Conservation (phyloP, 2,329 filamentous ascomycete genomes). For the Penicillium fuscoglaucum region DNA sequence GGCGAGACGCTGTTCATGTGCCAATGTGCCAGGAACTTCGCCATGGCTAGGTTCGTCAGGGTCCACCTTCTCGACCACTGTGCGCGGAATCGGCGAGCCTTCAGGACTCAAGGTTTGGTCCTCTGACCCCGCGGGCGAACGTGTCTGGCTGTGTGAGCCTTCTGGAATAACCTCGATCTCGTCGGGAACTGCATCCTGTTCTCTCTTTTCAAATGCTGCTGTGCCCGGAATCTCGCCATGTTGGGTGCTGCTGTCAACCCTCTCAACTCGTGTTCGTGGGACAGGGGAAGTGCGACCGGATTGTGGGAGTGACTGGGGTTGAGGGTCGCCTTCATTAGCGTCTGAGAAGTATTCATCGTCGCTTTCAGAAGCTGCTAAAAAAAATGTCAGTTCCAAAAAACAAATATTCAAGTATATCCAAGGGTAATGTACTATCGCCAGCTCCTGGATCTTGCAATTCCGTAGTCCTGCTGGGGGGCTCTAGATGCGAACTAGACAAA, state of each 20-base stretch:
- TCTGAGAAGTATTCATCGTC: constrained; percentile 66
- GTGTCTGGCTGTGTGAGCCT: constrained; percentile 42
- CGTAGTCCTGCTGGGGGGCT: constrained; percentile 56
- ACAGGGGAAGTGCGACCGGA: constrained; percentile 54
- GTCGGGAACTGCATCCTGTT: constrained; percentile 62
- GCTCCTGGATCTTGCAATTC: constrained; percentile 59
- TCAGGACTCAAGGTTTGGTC: constrained; percentile 52
- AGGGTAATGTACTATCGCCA: constrained; percentile 51
- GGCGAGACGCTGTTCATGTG: constrained; percentile 56
- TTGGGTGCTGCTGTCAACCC: constrained; percentile 58
- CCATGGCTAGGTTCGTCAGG: constrained; percentile 57
- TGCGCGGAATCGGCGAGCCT: constrained; percentile 57
- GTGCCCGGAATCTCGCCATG: constrained; percentile 65
- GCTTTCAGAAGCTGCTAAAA: constrained; percentile 49
- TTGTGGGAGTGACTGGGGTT: constrained; percentile 36
- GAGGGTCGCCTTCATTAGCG: constrained; percentile 57
- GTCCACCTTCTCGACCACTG: constrained; percentile 63
- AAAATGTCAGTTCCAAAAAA: background rate
- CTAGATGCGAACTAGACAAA: constrained; percentile 46
- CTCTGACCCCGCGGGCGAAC: constrained; percentile 43
- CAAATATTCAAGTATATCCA: background rate
- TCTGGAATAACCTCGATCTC: constrained; percentile 61
- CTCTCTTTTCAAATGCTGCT: constrained; percentile 58
- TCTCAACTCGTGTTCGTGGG: constrained; percentile 63
- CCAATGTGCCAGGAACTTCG: constrained; percentile 62